Percentiles rank a stretch among this genome's conserved stretches.
Evolutionary conservation across 1,139 yeast species (phyloP).

Genomic region (Williopsis jadinii): DNA sequence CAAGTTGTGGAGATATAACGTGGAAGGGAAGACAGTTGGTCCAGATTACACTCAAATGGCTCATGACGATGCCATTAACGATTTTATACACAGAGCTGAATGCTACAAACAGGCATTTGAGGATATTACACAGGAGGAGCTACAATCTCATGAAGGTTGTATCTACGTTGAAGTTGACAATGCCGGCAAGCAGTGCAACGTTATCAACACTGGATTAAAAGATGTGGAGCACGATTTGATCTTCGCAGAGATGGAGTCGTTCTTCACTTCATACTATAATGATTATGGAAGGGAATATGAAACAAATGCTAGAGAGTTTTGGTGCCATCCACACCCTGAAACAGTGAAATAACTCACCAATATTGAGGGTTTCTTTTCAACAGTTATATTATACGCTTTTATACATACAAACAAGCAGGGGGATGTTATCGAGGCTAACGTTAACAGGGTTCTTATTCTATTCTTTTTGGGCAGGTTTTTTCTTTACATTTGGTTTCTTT

Average conservation of each 20-base stretch:
- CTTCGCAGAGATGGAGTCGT: constrained; percentile 21
- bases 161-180: constrained; percentile 40
- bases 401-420: too few relatives aligned
- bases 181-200: constrained; percentile 34
- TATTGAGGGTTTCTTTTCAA: too few relatives aligned
- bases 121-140: constrained; percentile 44
- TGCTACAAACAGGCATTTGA: constrained; percentile 52
- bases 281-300: constrained; percentile 18
- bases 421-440: too few relatives aligned
- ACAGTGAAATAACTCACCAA: too few relatives aligned
- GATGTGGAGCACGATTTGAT: constrained; percentile 15
- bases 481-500: too few relatives aligned
- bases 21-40: constrained; percentile 53
- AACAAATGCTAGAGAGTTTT: constrained; percentile 9
- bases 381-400: too few relatives aligned
- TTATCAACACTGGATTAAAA: constrained; percentile 11
- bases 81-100: constrained; percentile 51
- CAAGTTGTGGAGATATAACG: constrained; percentile 44
- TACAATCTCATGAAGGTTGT: constrained; percentile 28
- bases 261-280: constrained; percentile 30
- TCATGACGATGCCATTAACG: constrained; percentile 45
- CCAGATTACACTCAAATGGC: constrained; percentile 45
- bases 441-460: too few relatives aligned
- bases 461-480: too few relatives aligned
- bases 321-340: neutral